Evolutionary conservation across 768 basidiomycete species (phyloP), one percentile per base, ranked within the genome.

Genomic region (Termitomyces sp.): DNA sequence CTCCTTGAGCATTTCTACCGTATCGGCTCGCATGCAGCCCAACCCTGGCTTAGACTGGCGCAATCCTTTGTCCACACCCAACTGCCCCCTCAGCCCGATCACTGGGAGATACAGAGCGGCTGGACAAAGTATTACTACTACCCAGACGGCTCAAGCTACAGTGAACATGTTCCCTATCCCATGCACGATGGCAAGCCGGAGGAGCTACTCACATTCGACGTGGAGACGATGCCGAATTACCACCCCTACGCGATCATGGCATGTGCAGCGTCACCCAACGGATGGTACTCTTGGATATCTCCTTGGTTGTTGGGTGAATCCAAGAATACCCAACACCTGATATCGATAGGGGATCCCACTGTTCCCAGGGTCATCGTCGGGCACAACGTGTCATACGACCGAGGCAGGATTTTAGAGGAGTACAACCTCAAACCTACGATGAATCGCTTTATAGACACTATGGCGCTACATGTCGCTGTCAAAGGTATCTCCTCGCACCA

Each of bases 261-360:
- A 1, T 88, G 86, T 58, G 95, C 95, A 3, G 90, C 83, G 1
- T 87, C 93, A 5, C 77, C 81, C 23, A 85, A 84, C 48, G 88
- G 85, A 1, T 98, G 97, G 96, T 99, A 98, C 67, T 83, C 84
- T 3, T 99, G 97, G 95, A 84, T 97, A 59, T 95, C 92, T 0
- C 97, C 97, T 0, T 96, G 94, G 94, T 71, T 97, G 10, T 78
- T 95, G 4, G 82, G 82, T 14, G 76, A 86, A 49, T 74, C 83
- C 19, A 68, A 72, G 0, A 71, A 76, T 56, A 74, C 78, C 9
- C 75, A 83, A 43, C 92, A 95, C 31, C 76, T 96, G 53, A 84
- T 95, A 50, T 86, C 93, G 0, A 58, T 95, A 2, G 90, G 92
- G 1, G 72, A 80, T 52, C 70, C 82, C 10, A 58, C 68, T 11